phyloP scores from a whole-genome alignment of 176 grass and related monocot species.

The Bromus sterilis region DNA sequence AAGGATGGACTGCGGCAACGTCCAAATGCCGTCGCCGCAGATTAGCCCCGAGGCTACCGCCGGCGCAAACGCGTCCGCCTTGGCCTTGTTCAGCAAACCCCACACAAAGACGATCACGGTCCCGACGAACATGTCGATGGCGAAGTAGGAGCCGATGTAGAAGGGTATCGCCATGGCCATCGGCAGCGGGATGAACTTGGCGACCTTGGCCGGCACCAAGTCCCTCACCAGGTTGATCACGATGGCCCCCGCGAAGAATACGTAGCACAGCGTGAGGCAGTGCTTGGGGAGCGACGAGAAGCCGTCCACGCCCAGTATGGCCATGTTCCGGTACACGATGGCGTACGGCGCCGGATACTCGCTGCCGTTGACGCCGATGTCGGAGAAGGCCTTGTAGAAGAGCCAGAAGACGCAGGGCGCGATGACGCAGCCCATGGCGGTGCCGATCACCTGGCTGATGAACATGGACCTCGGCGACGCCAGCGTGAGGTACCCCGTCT shows the following conservation, averaged over 20 bases:
- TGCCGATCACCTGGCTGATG: slow-evolving; percentile 49
- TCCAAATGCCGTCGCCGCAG: slow-evolving; percentile 44
- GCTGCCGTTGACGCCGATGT: slow-evolving; percentile 22
- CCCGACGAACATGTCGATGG: slow-evolving; percentile 48
- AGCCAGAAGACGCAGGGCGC: slow-evolving; percentile 49
- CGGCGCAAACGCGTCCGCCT: slow-evolving; percentile 26
- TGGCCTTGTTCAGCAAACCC: slow-evolving; percentile 10
- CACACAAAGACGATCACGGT: slow-evolving; percentile 35
- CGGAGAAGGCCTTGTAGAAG: slow-evolving; percentile 47
- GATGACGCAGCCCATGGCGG: slow-evolving; percentile 54
- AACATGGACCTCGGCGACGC: slow-evolving; percentile 57
- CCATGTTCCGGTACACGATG: slow-evolving; percentile 54
- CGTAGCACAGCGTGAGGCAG: slow-evolving; percentile 49
- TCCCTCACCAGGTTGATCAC: slow-evolving; percentile 22
- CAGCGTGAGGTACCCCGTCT: slow-evolving; percentile 61
- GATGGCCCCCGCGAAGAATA: slow-evolving; percentile 39
- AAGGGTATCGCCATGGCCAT: slow-evolving; percentile 54
- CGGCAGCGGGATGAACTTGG: slow-evolving; percentile 33
- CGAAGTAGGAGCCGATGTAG: slow-evolving; percentile 41
- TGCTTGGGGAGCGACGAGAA: slow-evolving; percentile 41
- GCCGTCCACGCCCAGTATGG: slow-evolving; percentile 45
- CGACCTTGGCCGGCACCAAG: slow-evolving; percentile 9
- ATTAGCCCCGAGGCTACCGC: slow-evolving; percentile 35
- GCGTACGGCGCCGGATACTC: slow-evolving; percentile 48
- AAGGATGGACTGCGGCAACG: slow-evolving; percentile 30